Evolutionary conservation across 129 eudicot genomes (phyloP).

Genomic region (Ambrosia trifida): DNA sequence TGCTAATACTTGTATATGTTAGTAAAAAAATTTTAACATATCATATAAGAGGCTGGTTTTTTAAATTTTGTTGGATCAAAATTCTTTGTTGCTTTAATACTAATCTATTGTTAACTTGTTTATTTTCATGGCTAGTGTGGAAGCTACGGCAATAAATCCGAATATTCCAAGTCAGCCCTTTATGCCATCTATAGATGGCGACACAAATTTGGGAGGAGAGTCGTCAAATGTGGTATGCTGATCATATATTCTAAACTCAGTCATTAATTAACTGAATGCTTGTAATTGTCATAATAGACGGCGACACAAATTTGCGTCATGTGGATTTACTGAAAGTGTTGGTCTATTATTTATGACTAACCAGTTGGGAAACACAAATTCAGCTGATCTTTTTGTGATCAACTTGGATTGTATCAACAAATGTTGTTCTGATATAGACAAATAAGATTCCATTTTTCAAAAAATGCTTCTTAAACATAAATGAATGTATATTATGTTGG

Average conservation of each 20-base stretch:
- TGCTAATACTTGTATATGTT: conserved; percentile 7
- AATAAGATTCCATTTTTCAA: not conserved
- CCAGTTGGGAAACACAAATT: not conserved
- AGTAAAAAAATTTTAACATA: not conserved
- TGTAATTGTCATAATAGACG: not conserved
- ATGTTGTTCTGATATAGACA: too few relatives aligned
- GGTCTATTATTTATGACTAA: not conserved
- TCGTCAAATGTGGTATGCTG: conserved; percentile 17
- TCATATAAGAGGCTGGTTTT: not conserved
- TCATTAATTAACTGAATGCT: conserved; percentile 4
- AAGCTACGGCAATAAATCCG: not conserved
- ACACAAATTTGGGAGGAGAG: not conserved
- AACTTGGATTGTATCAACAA: conserved; percentile 15
- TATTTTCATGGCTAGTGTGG: conserved; percentile 17
- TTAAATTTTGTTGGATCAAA: not conserved
- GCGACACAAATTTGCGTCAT: conserved; percentile 5
- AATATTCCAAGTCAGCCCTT: conserved; percentile 1
- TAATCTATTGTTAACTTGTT: conserved; percentile 14
- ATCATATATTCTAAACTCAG: conserved; percentile 4
- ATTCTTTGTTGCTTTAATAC: not conserved
- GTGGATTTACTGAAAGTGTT: not conserved
- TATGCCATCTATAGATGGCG: not conserved
- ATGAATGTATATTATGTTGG: too few relatives aligned
- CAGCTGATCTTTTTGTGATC: not conserved
- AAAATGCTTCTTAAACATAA: not conserved